phyloP scores from a whole-genome alignment of 225 moss, liverwort and hornwort species.

The Sphagnum tenellum region DNA sequence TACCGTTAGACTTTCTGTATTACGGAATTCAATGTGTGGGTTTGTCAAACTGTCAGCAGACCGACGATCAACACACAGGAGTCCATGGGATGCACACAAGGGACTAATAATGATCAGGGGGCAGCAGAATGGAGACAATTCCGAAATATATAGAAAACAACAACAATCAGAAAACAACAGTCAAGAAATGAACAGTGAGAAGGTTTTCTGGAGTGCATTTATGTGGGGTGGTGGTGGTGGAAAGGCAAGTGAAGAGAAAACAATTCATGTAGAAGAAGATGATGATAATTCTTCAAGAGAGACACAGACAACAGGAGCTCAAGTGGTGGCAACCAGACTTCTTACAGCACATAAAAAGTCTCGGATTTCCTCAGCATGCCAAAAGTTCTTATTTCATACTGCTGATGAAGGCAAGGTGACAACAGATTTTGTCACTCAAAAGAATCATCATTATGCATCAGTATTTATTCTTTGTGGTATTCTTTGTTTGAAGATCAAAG shows the following conservation, averaged over 20 bases:
- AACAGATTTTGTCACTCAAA: not conserved
- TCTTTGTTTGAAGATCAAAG: too few species aligned
- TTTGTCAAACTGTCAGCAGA: not conserved
- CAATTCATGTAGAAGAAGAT: conserved; percentile 3
- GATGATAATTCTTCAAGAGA: not conserved
- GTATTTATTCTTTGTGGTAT: too few species aligned
- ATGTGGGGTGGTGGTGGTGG: not conserved
- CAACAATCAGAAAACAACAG: not conserved
- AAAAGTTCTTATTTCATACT: conserved; percentile 34
- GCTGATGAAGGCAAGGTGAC: conserved; percentile 28
- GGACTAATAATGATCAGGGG: not conserved
- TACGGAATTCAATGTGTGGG: conserved; percentile 2
- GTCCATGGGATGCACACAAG: not conserved
- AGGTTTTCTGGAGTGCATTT: conserved; percentile 6
- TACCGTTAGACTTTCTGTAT: not conserved
- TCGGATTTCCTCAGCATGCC: not conserved
- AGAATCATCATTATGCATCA: not conserved
- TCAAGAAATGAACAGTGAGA: conserved; percentile 3
- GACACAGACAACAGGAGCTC: not conserved
- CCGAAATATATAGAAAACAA: not conserved
- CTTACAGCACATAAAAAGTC: not conserved
- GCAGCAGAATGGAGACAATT: not conserved
- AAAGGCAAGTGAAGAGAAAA: conserved; percentile 6
- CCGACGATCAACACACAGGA: not conserved
- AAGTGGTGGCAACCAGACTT: not conserved